phyloP scores from a whole-genome alignment of 768 basidiomycete species.

The Lentinus brumalis region DNA sequence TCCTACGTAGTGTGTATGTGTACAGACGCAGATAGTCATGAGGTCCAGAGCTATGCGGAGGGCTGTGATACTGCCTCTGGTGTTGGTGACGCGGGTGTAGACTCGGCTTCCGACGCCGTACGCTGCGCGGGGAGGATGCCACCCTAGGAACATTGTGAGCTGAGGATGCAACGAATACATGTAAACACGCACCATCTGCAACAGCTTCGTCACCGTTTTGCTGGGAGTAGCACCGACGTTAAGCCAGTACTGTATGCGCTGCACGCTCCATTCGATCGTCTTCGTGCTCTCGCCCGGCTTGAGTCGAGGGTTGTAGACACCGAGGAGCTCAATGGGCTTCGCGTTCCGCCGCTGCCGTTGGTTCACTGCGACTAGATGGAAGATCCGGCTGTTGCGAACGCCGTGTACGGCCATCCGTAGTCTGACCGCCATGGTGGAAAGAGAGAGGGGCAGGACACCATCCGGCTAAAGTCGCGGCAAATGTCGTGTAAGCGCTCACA shows the following conservation, averaged over 20 bases:
- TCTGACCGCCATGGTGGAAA: conserved; percentile 71
- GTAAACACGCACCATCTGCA: conserved; percentile 68
- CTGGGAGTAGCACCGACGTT: conserved; percentile 82
- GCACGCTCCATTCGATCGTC: conserved; percentile 86
- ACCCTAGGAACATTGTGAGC: conserved; percentile 10
- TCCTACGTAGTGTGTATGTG: background rate
- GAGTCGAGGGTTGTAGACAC: conserved; percentile 77
- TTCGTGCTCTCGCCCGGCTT: conserved; percentile 56
- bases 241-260: conserved; percentile 90
- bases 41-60: background rate
- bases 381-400: conserved; percentile 68
- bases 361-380: conserved; percentile 85
- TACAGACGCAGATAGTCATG: background rate
- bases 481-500: too few species aligned
- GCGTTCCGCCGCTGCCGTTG: conserved; percentile 73
- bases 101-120: background rate
- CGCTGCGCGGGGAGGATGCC: conserved; percentile 15
- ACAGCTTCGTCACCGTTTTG: conserved; percentile 70
- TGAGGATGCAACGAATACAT: background rate
- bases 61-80: background rate
- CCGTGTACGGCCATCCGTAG: conserved; percentile 87
- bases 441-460: background rate
- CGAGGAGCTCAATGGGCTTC: conserved; percentile 85
- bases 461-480: background rate
- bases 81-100: background rate